These are phyloP conservation scores for Aspergillus wentii DNA, from an alignment of 495 filamentous ascomycete species.

Conservation along the genomic window DNA sequence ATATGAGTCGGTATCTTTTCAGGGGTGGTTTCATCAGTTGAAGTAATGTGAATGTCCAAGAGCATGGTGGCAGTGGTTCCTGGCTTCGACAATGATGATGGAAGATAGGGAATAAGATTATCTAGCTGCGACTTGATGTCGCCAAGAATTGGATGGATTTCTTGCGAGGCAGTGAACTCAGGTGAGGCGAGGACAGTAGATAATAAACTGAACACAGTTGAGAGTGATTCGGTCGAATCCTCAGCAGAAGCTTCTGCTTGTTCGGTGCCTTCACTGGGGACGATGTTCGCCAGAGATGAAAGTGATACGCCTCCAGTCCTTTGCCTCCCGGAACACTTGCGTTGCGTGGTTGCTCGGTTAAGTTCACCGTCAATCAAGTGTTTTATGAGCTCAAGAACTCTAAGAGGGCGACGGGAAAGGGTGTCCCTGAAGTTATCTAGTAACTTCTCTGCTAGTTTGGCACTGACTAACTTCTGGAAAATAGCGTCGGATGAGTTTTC, in stretches of 20 bases:
- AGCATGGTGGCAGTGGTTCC: constrained; percentile 51
- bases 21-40: constrained; percentile 45
- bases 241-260: constrained; percentile 15
- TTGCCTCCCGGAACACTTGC: constrained; percentile 1
- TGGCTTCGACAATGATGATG: constrained; percentile 29
- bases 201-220: constrained; percentile 60
- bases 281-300: constrained; percentile 34
- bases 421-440: constrained; percentile 63
- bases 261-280: constrained; percentile 11
- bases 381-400: constrained; percentile 58
- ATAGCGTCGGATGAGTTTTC: constrained; percentile 32
- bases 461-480: constrained; percentile 49
- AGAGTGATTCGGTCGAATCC: constrained; percentile 46
- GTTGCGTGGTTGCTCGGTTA: constrained; percentile 6
- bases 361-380: constrained; percentile 49
- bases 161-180: constrained; percentile 49
- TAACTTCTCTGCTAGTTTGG: constrained; percentile 63
- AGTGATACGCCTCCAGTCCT: constrained; percentile 25
- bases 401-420: constrained; percentile 57
- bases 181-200: constrained; percentile 62
- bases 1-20: constrained; percentile 36
- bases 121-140: constrained; percentile 48
- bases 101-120: constrained; percentile 35
- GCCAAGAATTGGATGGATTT: constrained; percentile 37
- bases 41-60: constrained; percentile 52